Evolutionary conservation across 345 rosid genomes (phyloP).

Genomic region (Hirschfeldia incana): DNA sequence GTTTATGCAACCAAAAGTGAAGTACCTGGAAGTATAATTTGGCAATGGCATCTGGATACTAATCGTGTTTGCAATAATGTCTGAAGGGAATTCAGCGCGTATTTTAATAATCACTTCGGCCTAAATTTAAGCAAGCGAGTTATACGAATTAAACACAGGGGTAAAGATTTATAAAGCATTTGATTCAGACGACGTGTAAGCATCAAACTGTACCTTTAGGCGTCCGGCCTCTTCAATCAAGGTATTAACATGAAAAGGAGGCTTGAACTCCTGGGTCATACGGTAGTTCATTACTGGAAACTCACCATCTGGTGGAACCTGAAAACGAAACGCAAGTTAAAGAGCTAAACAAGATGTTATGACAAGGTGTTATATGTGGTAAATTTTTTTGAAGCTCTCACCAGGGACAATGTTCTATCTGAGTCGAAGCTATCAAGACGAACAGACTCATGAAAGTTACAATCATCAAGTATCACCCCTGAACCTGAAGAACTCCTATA

Average conservation of each 20-base stretch:
- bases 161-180: not conserved
- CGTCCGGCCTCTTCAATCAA: conserved; percentile 96
- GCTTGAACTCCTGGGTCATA: conserved; percentile 98
- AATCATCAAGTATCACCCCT: conserved; percentile 94
- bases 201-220: conserved; percentile 57
- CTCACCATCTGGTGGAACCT: conserved; percentile 76
- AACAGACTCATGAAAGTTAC: conserved; percentile 98
- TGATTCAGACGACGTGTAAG: not conserved
- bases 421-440: conserved; percentile 86
- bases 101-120: conserved; percentile 91
- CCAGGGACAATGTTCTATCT: conserved; percentile 89
- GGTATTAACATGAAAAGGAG: conserved; percentile 90
- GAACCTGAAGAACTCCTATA: conserved; percentile 81
- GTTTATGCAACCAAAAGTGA: not conserved
- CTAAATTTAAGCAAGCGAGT: conserved; percentile 47
- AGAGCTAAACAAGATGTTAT: conserved; percentile 6
- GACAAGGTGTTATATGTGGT: not conserved
- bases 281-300: conserved; percentile 99
- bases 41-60: conserved; percentile 90
- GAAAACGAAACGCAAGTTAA: conserved; percentile 12
- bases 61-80: conserved; percentile 81
- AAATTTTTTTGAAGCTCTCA: conserved; percentile 51
- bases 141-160: not conserved
- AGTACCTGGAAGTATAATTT: conserved; percentile 82
- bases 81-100: conserved; percentile 78